A percentile compares a stretch with the other conserved stretches of the same genome.
Conservation (phyloP, 148 eudicot genomes). For the Rhododendron vialii region DNA sequence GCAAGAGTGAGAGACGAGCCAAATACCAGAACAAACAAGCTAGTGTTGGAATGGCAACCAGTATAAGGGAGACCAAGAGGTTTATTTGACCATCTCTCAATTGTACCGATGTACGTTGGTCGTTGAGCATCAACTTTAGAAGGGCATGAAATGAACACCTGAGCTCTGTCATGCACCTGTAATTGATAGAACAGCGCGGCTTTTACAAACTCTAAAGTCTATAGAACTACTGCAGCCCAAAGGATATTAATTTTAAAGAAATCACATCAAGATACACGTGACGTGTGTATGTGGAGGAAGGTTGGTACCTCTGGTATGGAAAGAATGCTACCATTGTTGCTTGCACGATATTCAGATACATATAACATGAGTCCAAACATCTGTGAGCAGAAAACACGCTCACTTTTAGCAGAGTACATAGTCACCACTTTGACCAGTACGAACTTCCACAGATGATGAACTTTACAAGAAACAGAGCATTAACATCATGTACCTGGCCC, state of each 20-base stretch:
- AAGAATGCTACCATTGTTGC: constrained; percentile 39
- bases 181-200: background rate
- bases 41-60: constrained; percentile 45
- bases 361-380: constrained; percentile 77
- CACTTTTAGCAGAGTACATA: background rate
- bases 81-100: constrained; percentile 76
- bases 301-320: constrained; percentile 65
- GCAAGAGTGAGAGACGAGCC: background rate
- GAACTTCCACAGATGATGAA: background rate
- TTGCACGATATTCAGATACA: constrained; percentile 46
- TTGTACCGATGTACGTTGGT: constrained; percentile 54
- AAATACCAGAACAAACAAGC: constrained; percentile 66
- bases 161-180: constrained; percentile 96
- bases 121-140: constrained; percentile 36
- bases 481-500: constrained; percentile 60
- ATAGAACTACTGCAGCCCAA: background rate
- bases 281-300: background rate
- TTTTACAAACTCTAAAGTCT: background rate
- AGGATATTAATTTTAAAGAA: background rate
- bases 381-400: constrained; percentile 37
- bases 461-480: constrained; percentile 8
- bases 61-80: constrained; percentile 56
- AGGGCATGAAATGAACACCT: constrained; percentile 68
- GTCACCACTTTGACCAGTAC: background rate
- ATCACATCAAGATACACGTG: background rate